Conservation (phyloP, 139 green algal species). For the Edaphochlamys debaryana region DNA sequence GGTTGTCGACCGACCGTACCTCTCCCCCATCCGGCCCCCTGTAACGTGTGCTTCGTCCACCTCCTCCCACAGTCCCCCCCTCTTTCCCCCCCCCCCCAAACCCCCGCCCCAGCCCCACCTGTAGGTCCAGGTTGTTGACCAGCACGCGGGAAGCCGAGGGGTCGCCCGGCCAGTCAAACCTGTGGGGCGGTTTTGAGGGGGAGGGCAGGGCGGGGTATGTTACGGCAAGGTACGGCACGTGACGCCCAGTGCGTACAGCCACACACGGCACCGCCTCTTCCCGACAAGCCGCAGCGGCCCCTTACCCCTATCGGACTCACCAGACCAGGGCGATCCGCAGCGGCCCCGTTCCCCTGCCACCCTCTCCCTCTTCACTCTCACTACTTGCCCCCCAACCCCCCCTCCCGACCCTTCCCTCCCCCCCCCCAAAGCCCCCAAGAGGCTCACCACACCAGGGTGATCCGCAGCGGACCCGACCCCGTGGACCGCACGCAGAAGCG, state of each 20-base stretch:
- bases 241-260: too few relatives aligned
- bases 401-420: not conserved
- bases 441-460: conserved; percentile 84
- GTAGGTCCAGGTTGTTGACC: conserved; percentile 92
- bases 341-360: conserved; percentile 63
- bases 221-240: too few relatives aligned
- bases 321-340: conserved; percentile 84
- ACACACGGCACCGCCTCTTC: too few relatives aligned
- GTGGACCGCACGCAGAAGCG: conserved; percentile 76
- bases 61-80: too few relatives aligned
- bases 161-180: conserved; percentile 34
- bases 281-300: not conserved
- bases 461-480: conserved; percentile 68
- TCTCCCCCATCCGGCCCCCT: too few relatives aligned
- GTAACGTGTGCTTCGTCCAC: too few relatives aligned
- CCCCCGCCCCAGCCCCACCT: conserved; percentile 18
- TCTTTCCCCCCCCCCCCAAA: too few relatives aligned
- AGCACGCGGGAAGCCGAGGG: conserved; percentile 52
- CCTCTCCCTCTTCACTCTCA: too few relatives aligned
- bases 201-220: too few relatives aligned
- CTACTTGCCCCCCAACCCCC: too few relatives aligned
- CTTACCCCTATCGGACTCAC: conserved; percentile 38
- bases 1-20: too few relatives aligned
- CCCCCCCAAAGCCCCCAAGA: not conserved
- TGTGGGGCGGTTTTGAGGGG: too few relatives aligned